These are phyloP conservation scores for Diaporthe sp. DNA, from an alignment of 2,329 filamentous ascomycete genomes.

Conservation along the genomic window DNA sequence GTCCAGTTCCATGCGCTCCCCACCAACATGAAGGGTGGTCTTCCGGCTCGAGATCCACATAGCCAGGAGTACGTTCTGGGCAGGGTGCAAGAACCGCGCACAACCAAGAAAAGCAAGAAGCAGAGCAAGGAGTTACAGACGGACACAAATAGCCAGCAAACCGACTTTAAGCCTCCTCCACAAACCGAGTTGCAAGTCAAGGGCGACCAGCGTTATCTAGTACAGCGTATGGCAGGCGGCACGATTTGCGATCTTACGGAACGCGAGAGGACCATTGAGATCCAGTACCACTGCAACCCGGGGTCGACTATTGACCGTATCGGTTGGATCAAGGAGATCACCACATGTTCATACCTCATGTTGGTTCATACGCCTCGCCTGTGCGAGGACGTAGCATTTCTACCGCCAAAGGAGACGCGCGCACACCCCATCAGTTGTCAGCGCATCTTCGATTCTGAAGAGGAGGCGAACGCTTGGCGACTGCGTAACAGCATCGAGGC, in stretches of 20 bases:
- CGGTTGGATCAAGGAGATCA: conserved; percentile 92
- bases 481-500: conserved; percentile 53
- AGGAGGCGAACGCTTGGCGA: conserved; percentile 58
- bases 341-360: conserved; percentile 94
- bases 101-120: conserved; percentile 46
- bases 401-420: conserved; percentile 81
- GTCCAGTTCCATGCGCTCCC: conserved; percentile 91
- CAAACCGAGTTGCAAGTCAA: conserved; percentile 81
- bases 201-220: conserved; percentile 86
- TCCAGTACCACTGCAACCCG: conserved; percentile 85
- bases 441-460: conserved; percentile 71
- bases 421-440: conserved; percentile 83
- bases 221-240: conserved; percentile 83
- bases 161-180: conserved; percentile 48
- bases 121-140: conserved; percentile 49
- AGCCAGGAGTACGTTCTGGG: conserved; percentile 85
- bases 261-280: conserved; percentile 83
- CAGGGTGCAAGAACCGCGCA: conserved; percentile 51
- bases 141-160: conserved; percentile 41
- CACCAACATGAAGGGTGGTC: conserved; percentile 73
- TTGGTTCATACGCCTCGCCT: conserved; percentile 89
- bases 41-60: conserved; percentile 81
- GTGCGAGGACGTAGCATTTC: conserved; percentile 88
- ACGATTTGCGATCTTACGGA: conserved; percentile 90
- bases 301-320: conserved; percentile 81